These are phyloP conservation scores for Phanerochaete carnosa DNA, from an alignment of 768 basidiomycete species.

Conservation along the genomic window DNA sequence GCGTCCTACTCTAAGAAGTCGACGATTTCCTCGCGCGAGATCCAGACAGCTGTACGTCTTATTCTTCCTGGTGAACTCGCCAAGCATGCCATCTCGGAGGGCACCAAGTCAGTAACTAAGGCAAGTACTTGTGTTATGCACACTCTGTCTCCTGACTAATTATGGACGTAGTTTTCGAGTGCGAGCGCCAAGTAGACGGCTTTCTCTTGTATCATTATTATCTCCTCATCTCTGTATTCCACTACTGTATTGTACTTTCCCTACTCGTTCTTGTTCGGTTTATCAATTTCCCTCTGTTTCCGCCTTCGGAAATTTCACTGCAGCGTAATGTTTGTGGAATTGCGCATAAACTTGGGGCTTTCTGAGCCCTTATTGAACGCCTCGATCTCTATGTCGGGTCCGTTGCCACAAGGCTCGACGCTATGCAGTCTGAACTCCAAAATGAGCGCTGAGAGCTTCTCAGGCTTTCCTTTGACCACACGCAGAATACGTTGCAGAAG, in stretches of 20 bases:
- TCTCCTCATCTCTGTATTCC: not conserved
- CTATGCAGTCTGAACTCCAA: too few relatives aligned
- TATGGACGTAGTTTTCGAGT: constrained; percentile 22
- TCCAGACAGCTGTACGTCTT: constrained; percentile 92
- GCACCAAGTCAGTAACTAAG: constrained; percentile 75
- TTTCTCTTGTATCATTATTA: constrained; percentile 15
- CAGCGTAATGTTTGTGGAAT: too few relatives aligned
- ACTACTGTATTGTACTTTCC: constrained; percentile 1
- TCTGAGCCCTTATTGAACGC: too few relatives aligned
- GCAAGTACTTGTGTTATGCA: constrained; percentile 16
- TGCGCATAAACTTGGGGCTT: too few relatives aligned
- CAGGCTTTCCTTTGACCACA: too few relatives aligned
- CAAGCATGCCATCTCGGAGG: constrained; percentile 98
- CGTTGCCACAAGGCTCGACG: too few relatives aligned
- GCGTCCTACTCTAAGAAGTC: constrained; percentile 99
- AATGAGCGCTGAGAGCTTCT: too few relatives aligned
- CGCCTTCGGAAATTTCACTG: not conserved
- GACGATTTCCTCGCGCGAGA: constrained; percentile 97
- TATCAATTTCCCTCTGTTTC: not conserved
- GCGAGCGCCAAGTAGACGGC: constrained; percentile 26
- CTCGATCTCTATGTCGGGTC: too few relatives aligned
- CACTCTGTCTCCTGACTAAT: not conserved
- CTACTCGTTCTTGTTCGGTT: not conserved
- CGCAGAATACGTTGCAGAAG: too few relatives aligned
- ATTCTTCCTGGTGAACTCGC: constrained; percentile 97